These are phyloP conservation scores for Citeromyces nyonsensis DNA, from an alignment of 805 yeast genomes.

Conservation along the genomic window DNA sequence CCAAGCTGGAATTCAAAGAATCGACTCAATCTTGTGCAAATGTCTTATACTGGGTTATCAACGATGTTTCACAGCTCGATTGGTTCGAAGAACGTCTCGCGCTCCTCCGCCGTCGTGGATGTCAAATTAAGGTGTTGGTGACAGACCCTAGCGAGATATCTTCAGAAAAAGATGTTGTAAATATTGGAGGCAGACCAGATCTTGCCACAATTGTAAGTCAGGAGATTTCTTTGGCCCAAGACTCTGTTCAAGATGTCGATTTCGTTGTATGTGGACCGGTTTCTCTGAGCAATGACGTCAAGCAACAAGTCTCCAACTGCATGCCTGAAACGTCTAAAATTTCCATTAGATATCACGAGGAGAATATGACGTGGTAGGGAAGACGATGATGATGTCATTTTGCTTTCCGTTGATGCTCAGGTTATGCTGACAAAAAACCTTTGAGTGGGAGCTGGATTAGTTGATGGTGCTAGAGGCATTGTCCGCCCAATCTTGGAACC, in stretches of 20 bases:
- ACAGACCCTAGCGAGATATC: not conserved
- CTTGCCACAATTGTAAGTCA: not conserved
- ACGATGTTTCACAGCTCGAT: constrained; percentile 5
- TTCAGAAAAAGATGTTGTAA: not conserved
- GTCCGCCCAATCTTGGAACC: too few relatives aligned
- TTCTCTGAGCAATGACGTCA: constrained; percentile 4
- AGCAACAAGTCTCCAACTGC: constrained; percentile 1
- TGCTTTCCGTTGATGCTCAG: too few relatives aligned
- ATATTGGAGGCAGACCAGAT: not conserved
- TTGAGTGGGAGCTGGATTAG: too few relatives aligned
- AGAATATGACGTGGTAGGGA: constrained; percentile 1
- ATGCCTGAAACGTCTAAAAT: not conserved
- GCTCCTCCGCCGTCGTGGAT: constrained; percentile 3
- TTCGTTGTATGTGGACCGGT: constrained; percentile 4
- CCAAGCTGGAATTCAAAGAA: constrained; percentile 4
- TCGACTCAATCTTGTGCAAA: constrained; percentile 2
- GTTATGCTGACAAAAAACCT: too few relatives aligned
- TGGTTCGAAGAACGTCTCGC: constrained; percentile 5
- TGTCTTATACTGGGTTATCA: constrained; percentile 7
- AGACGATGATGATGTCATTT: not conserved
- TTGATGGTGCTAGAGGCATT: too few relatives aligned
- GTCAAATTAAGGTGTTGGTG: constrained; percentile 4
- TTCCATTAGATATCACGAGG: not conserved
- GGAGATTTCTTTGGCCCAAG: not conserved
- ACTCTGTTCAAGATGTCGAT: not conserved